These are phyloP conservation scores for Aspergillus caelatus DNA, from an alignment of 2,329 filamentous ascomycete genomes.

Conservation along the genomic window DNA sequence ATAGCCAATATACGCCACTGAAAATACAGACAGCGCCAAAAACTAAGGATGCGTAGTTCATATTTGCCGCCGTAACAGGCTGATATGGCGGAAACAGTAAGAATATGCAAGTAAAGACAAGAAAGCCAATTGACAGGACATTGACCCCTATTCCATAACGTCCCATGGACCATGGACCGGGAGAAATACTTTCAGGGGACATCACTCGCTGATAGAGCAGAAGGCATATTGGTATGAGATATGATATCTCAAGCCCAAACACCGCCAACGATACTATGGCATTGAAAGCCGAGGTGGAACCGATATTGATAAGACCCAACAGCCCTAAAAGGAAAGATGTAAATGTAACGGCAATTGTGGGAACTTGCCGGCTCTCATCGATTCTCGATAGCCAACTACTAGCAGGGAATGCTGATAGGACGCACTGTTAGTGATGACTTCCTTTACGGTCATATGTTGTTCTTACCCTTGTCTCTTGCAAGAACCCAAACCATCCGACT, in stretches of 20 bases:
- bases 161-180: conserved; percentile 8
- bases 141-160: background rate
- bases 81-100: conserved; percentile 50
- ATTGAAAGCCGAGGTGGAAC: conserved; percentile 26
- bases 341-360: too few species aligned
- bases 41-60: conserved; percentile 46
- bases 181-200: background rate
- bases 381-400: background rate
- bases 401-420: background rate
- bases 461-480: too few species aligned
- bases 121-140: conserved; percentile 55
- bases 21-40: conserved; percentile 25
- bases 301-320: conserved; percentile 26
- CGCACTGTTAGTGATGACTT: background rate
- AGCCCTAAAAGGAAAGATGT: conserved; percentile 21
- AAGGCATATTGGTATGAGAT: conserved; percentile 27
- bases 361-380: background rate
- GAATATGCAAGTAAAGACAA: conserved; percentile 57
- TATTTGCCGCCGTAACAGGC: conserved; percentile 34
- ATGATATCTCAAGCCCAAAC: conserved; percentile 31
- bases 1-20: conserved; percentile 14
- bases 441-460: too few species aligned
- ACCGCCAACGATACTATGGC: conserved; percentile 26
- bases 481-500: background rate
- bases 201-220: conserved; percentile 28